These are phyloP conservation scores for Termitomyces titanicus DNA, from an alignment of 768 basidiomycete species.

Conservation along the genomic window DNA sequence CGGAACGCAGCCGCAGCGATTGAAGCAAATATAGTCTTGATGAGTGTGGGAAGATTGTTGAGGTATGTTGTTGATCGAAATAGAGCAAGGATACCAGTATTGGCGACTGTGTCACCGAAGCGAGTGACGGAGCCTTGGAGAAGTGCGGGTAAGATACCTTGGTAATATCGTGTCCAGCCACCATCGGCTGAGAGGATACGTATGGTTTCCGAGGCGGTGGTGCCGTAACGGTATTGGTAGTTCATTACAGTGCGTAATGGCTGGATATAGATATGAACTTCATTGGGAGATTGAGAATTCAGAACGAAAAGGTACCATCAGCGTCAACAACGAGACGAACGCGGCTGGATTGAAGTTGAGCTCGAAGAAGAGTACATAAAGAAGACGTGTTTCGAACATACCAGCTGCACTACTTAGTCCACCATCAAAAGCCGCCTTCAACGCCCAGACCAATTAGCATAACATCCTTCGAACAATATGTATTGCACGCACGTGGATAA, in stretches of 20 bases:
- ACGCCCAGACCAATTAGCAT: slow-evolving; percentile 32
- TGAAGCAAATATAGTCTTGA: slow-evolving; percentile 83
- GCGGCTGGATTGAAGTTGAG: slow-evolving; percentile 53
- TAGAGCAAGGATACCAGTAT: slow-evolving; percentile 86
- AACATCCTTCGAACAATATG: neutral
- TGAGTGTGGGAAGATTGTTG: slow-evolving; percentile 51
- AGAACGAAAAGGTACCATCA: slow-evolving; percentile 53
- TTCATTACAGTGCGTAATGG: slow-evolving; percentile 87
- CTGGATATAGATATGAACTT: slow-evolving; percentile 20
- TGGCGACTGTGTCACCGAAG: too few relatives aligned
- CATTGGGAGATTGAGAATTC: neutral
- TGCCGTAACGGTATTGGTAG: slow-evolving; percentile 84
- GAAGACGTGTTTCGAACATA: slow-evolving; percentile 22
- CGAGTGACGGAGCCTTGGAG: slow-evolving; percentile 81
- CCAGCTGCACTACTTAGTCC: slow-evolving; percentile 87
- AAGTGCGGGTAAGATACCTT: slow-evolving; percentile 81
- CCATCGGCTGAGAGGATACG: slow-evolving; percentile 69
- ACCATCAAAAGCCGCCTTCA: slow-evolving; percentile 83
- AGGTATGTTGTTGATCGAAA: slow-evolving; percentile 73
- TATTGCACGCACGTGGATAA: slow-evolving; percentile 54
- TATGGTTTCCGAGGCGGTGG: slow-evolving; percentile 60
- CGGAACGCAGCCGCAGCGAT: slow-evolving; percentile 79
- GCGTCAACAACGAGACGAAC: slow-evolving; percentile 86
- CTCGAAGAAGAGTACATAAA: neutral
- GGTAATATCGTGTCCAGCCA: too few relatives aligned